Evolutionary conservation across 1,284 basidiomycete species (phyloP).

Genomic region (Naganishia sp.): DNA sequence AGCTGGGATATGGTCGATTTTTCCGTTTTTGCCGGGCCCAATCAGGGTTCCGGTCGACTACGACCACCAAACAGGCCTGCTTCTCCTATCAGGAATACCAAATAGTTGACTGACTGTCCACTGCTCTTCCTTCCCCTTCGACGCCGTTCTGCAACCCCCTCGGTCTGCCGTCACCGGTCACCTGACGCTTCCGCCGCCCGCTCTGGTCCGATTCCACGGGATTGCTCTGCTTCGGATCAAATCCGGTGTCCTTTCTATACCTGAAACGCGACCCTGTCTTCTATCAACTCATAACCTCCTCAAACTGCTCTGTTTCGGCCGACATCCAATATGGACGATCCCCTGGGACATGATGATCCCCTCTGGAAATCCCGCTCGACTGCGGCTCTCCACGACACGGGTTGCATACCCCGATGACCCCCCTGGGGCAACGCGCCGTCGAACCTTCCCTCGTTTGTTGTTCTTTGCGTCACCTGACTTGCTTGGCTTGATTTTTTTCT

Average conservation of each 20-base stretch:
- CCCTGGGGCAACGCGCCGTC: slow-evolving; percentile 13
- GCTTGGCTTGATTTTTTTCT: slow-evolving; percentile 7
- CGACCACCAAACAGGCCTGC: too few species aligned
- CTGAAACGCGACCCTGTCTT: too few species aligned
- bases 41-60: too few species aligned
- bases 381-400: slow-evolving; percentile 19
- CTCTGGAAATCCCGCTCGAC: not conserved
- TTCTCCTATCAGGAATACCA: not conserved
- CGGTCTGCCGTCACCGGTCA: not conserved
- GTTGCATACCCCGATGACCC: slow-evolving; percentile 9
- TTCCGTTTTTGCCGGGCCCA: too few species aligned
- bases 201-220: not conserved
- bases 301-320: too few species aligned
- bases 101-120: not conserved
- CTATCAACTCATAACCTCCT: too few species aligned
- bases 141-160: not conserved
- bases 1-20: too few species aligned
- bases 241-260: not conserved
- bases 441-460: not conserved
- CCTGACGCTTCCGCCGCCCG: too few species aligned
- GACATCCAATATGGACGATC: too few species aligned
- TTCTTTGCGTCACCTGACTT: slow-evolving; percentile 9
- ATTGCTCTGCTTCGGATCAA: not conserved
- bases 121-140: slow-evolving; percentile 1
- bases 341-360: too few species aligned